Conservation (phyloP, 2,329 filamentous ascomycete species). For the Dothistroma septosporum region DNA sequence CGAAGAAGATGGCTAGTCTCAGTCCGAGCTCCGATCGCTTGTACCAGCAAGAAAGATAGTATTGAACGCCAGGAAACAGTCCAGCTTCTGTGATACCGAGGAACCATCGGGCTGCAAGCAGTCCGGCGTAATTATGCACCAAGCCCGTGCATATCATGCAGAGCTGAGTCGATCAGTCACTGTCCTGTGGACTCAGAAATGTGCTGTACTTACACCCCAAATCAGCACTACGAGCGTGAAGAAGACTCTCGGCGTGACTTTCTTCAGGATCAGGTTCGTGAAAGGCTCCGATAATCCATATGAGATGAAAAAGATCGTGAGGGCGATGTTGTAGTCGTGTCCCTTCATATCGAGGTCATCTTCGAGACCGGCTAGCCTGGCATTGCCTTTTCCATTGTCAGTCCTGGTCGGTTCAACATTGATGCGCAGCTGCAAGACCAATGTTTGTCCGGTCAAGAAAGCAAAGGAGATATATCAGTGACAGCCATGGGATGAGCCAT, state of each 20-base stretch:
- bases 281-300: slow-evolving; percentile 75
- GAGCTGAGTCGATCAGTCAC: background rate
- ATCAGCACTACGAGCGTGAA: slow-evolving; percentile 69
- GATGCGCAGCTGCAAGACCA: slow-evolving; percentile 51
- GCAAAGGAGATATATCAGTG: slow-evolving; percentile 56
- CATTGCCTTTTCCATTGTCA: slow-evolving; percentile 49
- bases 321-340: slow-evolving; percentile 65
- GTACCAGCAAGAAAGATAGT: slow-evolving; percentile 83
- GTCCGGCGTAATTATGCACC: slow-evolving; percentile 28
- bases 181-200: background rate
- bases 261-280: slow-evolving; percentile 76
- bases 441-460: slow-evolving; percentile 79
- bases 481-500: slow-evolving; percentile 50
- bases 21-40: slow-evolving; percentile 68
- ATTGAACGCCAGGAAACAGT: slow-evolving; percentile 67
- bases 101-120: slow-evolving; percentile 31
- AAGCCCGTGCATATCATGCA: slow-evolving; percentile 25
- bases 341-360: slow-evolving; percentile 60
- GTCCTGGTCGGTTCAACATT: slow-evolving; percentile 1
- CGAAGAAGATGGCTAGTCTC: slow-evolving; percentile 71
- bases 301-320: slow-evolving; percentile 84
- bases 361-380: slow-evolving; percentile 54
- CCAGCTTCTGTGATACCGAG: slow-evolving; percentile 32
- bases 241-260: slow-evolving; percentile 69
- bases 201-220: slow-evolving; percentile 50